These are phyloP conservation scores for Xylaria acuta DNA, from an alignment of 495 filamentous ascomycete genomes.

Conservation along the genomic window DNA sequence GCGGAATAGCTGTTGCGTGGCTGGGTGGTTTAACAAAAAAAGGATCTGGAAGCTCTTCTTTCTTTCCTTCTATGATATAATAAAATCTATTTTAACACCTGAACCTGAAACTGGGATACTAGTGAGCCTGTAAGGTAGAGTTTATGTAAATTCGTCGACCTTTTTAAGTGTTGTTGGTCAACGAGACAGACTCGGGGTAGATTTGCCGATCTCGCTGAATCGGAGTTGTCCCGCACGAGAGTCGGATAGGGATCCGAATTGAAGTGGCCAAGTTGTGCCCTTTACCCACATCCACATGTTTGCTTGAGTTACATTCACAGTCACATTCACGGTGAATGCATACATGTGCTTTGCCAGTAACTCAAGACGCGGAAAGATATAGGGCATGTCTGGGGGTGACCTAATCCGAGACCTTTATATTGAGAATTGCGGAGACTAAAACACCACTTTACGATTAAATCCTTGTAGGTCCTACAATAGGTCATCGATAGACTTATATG, in stretches of 20 bases:
- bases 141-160: not conserved
- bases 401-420: not conserved
- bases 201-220: conserved; percentile 22
- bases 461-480: not conserved
- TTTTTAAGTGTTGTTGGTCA: not conserved
- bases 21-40: not conserved
- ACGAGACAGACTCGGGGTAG: not conserved
- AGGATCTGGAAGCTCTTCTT: not conserved
- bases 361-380: not conserved
- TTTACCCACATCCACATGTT: not conserved
- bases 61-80: not conserved
- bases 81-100: not conserved
- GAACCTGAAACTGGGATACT: not conserved
- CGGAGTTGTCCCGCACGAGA: conserved; percentile 23
- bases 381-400: not conserved
- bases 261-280: not conserved
- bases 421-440: not conserved
- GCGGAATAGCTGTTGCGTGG: not conserved
- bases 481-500: too few species aligned
- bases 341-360: not conserved
- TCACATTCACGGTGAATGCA: not conserved
- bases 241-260: not conserved
- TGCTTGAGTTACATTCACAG: not conserved
- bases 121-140: not conserved
- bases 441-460: not conserved